phyloP scores from a whole-genome alignment of 2,329 filamentous ascomycete genomes.

The Stagonosporopsis chrysanthemi region DNA sequence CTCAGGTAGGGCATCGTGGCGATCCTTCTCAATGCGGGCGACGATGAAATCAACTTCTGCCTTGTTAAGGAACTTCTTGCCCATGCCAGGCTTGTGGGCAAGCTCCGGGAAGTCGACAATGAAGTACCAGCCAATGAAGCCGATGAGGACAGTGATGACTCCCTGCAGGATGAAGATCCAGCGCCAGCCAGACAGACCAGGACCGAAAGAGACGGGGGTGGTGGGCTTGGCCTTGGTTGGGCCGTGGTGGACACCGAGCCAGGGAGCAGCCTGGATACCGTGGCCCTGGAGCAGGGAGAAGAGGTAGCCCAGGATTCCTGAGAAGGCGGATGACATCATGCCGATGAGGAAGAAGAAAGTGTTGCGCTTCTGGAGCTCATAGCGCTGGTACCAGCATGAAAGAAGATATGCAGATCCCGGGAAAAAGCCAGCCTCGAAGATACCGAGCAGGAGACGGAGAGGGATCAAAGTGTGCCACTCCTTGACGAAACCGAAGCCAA shows the following conservation, averaged over 20 bases:
- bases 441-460: conserved; percentile 33
- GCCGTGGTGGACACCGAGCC: conserved; percentile 43
- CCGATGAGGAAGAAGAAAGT: conserved; percentile 60
- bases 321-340: conserved; percentile 36
- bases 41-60: conserved; percentile 40
- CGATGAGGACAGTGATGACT: conserved; percentile 30
- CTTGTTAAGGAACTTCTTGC: conserved; percentile 37
- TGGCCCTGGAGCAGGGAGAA: conserved; percentile 58
- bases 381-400: conserved; percentile 66
- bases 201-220: conserved; percentile 28
- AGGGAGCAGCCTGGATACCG: conserved; percentile 47
- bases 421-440: conserved; percentile 41
- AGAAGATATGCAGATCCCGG: conserved; percentile 57
- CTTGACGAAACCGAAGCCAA: conserved; percentile 36
- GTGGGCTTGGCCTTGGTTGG: conserved; percentile 33
- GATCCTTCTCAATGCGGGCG: conserved; percentile 38
- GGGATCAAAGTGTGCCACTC: conserved; percentile 34
- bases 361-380: conserved; percentile 63
- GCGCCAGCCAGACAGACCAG: conserved; percentile 46
- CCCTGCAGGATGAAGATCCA: conserved; percentile 39
- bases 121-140: conserved; percentile 32
- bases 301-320: conserved; percentile 37
- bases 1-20: conserved; percentile 38
- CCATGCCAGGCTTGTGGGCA: conserved; percentile 29
- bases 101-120: conserved; percentile 40